These are phyloP conservation scores for Clonostachys solani DNA, from an alignment of 2,329 filamentous ascomycete species.

Conservation along the genomic window DNA sequence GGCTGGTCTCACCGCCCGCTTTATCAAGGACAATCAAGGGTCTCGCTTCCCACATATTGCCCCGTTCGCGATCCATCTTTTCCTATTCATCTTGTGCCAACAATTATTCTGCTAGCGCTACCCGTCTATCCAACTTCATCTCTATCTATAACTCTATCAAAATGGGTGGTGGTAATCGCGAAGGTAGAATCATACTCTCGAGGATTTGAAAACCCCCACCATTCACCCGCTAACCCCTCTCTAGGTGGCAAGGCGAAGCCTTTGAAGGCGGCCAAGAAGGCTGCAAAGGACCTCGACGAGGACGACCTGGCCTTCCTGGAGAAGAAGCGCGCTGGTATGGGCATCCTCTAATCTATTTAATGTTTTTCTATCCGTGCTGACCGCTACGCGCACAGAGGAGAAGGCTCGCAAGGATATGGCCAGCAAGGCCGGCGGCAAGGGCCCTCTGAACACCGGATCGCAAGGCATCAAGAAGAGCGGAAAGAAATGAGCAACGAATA, in stretches of 20 bases:
- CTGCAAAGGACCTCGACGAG: slow-evolving; percentile 76
- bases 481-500: slow-evolving; percentile 71
- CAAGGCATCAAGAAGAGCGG: slow-evolving; percentile 98
- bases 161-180: slow-evolving; percentile 33
- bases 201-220: background rate
- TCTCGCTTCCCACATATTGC: too few species aligned
- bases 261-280: slow-evolving; percentile 86
- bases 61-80: too few species aligned
- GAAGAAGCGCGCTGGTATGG: slow-evolving; percentile 80
- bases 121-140: background rate
- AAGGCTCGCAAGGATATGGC: slow-evolving; percentile 82
- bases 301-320: slow-evolving; percentile 79
- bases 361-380: background rate
- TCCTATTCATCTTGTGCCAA: too few species aligned
- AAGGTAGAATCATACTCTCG: slow-evolving; percentile 15
- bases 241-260: slow-evolving; percentile 82
- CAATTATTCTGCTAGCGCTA: too few species aligned
- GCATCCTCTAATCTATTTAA: background rate
- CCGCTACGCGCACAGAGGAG: slow-evolving; percentile 50
- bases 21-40: too few species aligned
- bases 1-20: background rate
- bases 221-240: slow-evolving; percentile 13
- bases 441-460: slow-evolving; percentile 75
- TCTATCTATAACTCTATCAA: slow-evolving; percentile 4
- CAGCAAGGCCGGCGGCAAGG: slow-evolving; percentile 81